Evolutionary conservation across 164 flowering plant species (phyloP).

Genomic region (Vitis rupestris): DNA sequence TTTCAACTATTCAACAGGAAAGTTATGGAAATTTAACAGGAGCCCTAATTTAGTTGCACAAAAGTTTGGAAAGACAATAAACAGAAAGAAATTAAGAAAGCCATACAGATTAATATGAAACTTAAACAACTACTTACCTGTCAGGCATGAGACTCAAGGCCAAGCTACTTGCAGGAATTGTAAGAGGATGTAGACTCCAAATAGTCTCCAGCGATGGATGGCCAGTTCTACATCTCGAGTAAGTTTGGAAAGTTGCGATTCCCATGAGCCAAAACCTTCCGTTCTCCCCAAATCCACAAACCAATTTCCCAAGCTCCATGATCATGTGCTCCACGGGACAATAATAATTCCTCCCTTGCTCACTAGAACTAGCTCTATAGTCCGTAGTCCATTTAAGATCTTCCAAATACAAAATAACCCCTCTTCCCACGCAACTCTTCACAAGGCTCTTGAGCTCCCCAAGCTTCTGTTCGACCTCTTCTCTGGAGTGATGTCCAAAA

Average conservation of each 20-base stretch:
- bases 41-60: too few species aligned
- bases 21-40: too few species aligned
- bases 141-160: slow-evolving; percentile 72
- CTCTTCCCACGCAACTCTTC: slow-evolving; percentile 43
- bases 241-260: slow-evolving; percentile 72
- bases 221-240: slow-evolving; percentile 66
- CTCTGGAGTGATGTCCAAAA: slow-evolving; percentile 43
- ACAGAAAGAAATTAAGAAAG: background rate
- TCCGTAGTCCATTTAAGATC: slow-evolving; percentile 84
- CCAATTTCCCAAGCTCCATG: slow-evolving; percentile 72
- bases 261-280: slow-evolving; percentile 80
- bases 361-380: slow-evolving; percentile 43
- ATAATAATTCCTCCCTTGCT: slow-evolving; percentile 40
- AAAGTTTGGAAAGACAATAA: too few species aligned
- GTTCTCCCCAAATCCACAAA: slow-evolving; percentile 43
- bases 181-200: slow-evolving; percentile 74
- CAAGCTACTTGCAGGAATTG: slow-evolving; percentile 69
- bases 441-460: slow-evolving; percentile 57
- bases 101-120: background rate
- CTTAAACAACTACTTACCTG: slow-evolving; percentile 46
- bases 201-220: slow-evolving; percentile 70
- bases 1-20: too few species aligned
- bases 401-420: slow-evolving; percentile 71
- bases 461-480: slow-evolving; percentile 64
- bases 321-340: slow-evolving; percentile 75